A percentile compares a stretch with the other conserved stretches of the same genome.
These are phyloP conservation scores for Cyberlindnera euphorbiae DNA, from an alignment of 805 yeast genomes.

Conservation along the genomic window DNA sequence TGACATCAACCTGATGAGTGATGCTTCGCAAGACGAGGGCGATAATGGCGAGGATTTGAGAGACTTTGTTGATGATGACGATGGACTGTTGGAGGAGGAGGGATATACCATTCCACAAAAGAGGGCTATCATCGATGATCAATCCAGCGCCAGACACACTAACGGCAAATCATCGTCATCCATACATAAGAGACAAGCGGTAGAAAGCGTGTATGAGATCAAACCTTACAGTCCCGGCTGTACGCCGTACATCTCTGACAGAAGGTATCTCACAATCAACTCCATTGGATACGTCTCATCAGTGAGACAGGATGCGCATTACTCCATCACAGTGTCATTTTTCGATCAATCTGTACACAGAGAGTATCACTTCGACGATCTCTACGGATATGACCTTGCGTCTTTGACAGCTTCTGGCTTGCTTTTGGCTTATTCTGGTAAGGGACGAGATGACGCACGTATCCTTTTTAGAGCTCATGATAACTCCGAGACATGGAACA, in stretches of 20 bases:
- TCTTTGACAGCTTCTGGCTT: conserved; percentile 64
- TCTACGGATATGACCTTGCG: conserved; percentile 67
- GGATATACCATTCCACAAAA: conserved; percentile 34
- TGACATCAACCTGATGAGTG: conserved; percentile 25
- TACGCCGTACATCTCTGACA: conserved; percentile 68
- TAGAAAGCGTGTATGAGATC: conserved; percentile 28
- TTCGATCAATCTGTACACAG: conserved; percentile 71
- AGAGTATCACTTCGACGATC: conserved; percentile 84
- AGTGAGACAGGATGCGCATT: conserved; percentile 52
- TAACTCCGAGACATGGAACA: conserved; percentile 67
- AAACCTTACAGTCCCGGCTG: conserved; percentile 81
- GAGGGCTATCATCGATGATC: conserved; percentile 12
- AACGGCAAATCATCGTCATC: too few relatives aligned
- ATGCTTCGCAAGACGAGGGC: conserved; percentile 17
- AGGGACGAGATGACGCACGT: conserved; percentile 35
- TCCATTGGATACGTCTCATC: conserved; percentile 79
- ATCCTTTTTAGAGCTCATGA: conserved; percentile 69
- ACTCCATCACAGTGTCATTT: conserved; percentile 81
- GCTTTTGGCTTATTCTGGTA: conserved; percentile 49
- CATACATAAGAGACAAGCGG: conserved; percentile 9
- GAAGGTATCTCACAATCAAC: conserved; percentile 79
- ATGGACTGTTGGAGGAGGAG: conserved; percentile 59
- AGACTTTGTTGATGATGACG: conserved; percentile 41
- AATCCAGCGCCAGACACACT: too few relatives aligned
- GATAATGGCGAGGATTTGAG: conserved; percentile 26